phyloP scores from a whole-genome alignment of 768 basidiomycete genomes.

The Pleurotus pulmonarius region DNA sequence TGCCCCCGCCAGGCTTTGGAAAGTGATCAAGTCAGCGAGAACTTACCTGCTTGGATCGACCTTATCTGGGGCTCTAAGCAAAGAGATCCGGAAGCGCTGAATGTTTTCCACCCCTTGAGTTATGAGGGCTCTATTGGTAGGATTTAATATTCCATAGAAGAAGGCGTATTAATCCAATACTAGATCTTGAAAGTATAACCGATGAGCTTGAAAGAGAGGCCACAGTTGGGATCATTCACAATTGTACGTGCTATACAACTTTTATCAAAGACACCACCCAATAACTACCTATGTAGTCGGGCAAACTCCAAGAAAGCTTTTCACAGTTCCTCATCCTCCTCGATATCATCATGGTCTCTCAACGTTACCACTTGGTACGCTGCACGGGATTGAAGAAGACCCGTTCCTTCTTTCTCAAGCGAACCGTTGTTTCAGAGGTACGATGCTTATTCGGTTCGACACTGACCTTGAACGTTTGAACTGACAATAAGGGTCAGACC shows the following conservation, averaged over 20 bases:
- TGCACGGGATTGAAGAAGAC: slow-evolving; percentile 85
- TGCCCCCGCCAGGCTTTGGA: slow-evolving; percentile 64
- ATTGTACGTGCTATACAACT: slow-evolving; percentile 45
- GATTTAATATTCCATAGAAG: slow-evolving; percentile 4
- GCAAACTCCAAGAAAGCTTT: slow-evolving; percentile 88
- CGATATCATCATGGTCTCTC: slow-evolving; percentile 70
- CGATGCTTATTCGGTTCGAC: not conserved
- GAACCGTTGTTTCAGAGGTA: slow-evolving; percentile 55
- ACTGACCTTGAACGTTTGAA: not conserved
- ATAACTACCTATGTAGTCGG: slow-evolving; percentile 51
- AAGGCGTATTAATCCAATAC: not conserved
- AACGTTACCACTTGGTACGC: slow-evolving; percentile 64
- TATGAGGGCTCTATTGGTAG: slow-evolving; percentile 87
- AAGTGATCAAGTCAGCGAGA: slow-evolving; percentile 80
- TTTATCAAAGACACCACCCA: not conserved
- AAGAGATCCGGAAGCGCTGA: slow-evolving; percentile 69
- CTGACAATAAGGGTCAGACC: slow-evolving; percentile 28
- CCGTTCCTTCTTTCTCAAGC: slow-evolving; percentile 63
- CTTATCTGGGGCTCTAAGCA: slow-evolving; percentile 90
- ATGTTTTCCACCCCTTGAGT: slow-evolving; percentile 90
- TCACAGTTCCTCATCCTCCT: slow-evolving; percentile 69
- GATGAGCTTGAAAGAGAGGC: slow-evolving; percentile 89
- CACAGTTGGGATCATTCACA: slow-evolving; percentile 92
- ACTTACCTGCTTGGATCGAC: slow-evolving; percentile 89
- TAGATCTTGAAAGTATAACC: slow-evolving; percentile 82